A percentile compares a stretch with the other conserved stretches of the same genome.
Conservation (phyloP, 495 filamentous ascomycete genomes). For the Penicillium crystallinum region DNA sequence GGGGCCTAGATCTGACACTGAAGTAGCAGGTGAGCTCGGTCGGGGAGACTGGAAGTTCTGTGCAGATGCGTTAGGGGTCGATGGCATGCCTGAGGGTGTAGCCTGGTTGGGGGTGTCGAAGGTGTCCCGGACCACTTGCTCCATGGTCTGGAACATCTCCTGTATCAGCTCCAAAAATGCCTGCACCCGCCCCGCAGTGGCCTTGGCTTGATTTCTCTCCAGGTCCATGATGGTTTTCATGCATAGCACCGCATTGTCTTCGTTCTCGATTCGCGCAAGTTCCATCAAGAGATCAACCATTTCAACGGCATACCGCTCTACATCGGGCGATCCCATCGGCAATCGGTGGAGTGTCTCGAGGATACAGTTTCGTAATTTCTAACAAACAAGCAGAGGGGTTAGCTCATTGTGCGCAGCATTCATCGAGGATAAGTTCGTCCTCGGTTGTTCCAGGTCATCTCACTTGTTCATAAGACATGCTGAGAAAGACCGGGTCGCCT, state of each 20-base stretch:
- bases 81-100: constrained; percentile 62
- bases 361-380: constrained; percentile 86
- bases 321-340: constrained; percentile 73
- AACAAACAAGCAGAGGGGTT: constrained; percentile 8
- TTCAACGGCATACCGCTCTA: constrained; percentile 80
- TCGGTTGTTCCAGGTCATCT: constrained; percentile 11
- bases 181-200: constrained; percentile 73
- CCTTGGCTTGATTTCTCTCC: constrained; percentile 84
- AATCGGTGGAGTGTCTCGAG: constrained; percentile 93
- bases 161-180: constrained; percentile 86
- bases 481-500: constrained; percentile 86
- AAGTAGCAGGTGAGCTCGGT: constrained; percentile 81
- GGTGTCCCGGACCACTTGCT: constrained; percentile 86
- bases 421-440: background rate
- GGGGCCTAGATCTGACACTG: constrained; percentile 65
- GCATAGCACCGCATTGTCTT: constrained; percentile 95
- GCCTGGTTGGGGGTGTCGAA: constrained; percentile 70
- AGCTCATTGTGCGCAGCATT: constrained; percentile 1
- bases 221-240: constrained; percentile 98
- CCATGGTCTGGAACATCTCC: constrained; percentile 92
- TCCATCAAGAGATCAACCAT: constrained; percentile 85
- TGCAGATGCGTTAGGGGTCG: constrained; percentile 68
- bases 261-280: constrained; percentile 85
- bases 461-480: constrained; percentile 78
- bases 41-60: constrained; percentile 79